Evolutionary conservation across 768 basidiomycete species (phyloP).

Genomic region (Suillus ampliporus): DNA sequence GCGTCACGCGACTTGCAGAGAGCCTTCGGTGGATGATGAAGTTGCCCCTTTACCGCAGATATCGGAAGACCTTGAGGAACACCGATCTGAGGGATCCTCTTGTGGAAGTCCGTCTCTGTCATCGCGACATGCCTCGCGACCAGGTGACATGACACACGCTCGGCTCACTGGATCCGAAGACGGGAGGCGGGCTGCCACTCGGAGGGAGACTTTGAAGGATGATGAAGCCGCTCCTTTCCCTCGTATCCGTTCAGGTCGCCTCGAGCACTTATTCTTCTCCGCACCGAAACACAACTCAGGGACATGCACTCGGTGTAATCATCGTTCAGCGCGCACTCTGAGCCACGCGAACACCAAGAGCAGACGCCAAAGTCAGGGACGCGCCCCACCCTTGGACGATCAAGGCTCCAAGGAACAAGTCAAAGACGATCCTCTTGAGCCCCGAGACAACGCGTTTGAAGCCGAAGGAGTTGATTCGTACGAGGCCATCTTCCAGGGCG

Average conservation of each 20-base stretch:
- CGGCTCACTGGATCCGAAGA: not conserved
- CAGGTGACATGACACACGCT: not conserved
- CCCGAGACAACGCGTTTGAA: slow-evolving; percentile 1
- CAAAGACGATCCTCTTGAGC: slow-evolving; percentile 40
- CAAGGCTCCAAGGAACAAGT: slow-evolving; percentile 55
- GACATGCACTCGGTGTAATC: slow-evolving; percentile 71
- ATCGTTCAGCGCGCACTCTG: slow-evolving; percentile 21
- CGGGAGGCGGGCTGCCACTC: not conserved
- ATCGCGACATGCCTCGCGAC: not conserved
- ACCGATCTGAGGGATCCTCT: slow-evolving; percentile 55
- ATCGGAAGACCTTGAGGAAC: slow-evolving; percentile 67
- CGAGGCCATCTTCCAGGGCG: slow-evolving; percentile 13
- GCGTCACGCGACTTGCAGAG: not conserved
- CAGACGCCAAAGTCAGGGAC: not conserved
- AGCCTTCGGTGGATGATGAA: not conserved
- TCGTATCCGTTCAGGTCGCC: slow-evolving; percentile 75
- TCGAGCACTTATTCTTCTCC: slow-evolving; percentile 83
- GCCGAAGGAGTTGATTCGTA: slow-evolving; percentile 2
- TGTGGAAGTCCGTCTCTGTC: not conserved
- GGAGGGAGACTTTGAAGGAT: slow-evolving; percentile 5
- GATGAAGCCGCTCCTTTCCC: slow-evolving; percentile 71
- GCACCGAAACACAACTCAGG: slow-evolving; percentile 75
- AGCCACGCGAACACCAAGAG: not conserved
- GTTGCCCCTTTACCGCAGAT: slow-evolving; percentile 43
- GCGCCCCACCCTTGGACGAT: slow-evolving; percentile 7